Conservation (phyloP, 2,329 filamentous ascomycete genomes). For the Xylaria hypoxylon region DNA sequence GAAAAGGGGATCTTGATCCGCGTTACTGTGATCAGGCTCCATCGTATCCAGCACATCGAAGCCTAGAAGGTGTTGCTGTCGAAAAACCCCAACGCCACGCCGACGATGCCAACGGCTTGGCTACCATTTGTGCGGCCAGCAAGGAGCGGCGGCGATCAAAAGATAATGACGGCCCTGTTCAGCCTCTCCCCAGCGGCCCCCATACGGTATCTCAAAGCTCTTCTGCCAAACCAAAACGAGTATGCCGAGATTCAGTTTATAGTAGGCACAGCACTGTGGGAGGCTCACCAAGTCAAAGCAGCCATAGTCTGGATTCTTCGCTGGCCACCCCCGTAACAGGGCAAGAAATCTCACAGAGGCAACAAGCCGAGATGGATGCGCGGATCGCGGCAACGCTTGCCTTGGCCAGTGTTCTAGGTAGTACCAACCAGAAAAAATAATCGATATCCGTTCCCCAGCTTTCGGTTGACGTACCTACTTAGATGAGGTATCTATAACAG, state of each 20-base stretch:
- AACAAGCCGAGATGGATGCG: slow-evolving; percentile 16
- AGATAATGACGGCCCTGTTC: background rate
- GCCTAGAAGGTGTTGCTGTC: slow-evolving; percentile 1
- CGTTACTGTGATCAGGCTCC: background rate
- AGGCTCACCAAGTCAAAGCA: slow-evolving; percentile 12
- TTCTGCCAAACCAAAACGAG: background rate
- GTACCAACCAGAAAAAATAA: slow-evolving; percentile 19
- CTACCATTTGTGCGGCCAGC: background rate
- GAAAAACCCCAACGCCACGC: background rate
- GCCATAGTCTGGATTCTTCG: background rate
- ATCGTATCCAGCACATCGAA: background rate
- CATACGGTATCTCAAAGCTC: background rate
- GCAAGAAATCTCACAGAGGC: slow-evolving; percentile 13
- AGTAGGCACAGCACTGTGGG: background rate
- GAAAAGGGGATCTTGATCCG: background rate
- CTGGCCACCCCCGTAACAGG: background rate
- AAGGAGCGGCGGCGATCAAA: slow-evolving; percentile 13
- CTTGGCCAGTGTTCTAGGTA: slow-evolving; percentile 12
- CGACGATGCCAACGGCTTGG: background rate
- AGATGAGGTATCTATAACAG: background rate
- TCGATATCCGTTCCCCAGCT: background rate
- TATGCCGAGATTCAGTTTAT: background rate
- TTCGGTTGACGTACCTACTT: no score
- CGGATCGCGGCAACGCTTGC: slow-evolving; percentile 33
- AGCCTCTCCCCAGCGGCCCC: background rate